A percentile compares a stretch with the other conserved stretches of the same genome.
Evolutionary conservation across 768 basidiomycete genomes (phyloP).

Genomic region (Filobasidium wieringae): DNA sequence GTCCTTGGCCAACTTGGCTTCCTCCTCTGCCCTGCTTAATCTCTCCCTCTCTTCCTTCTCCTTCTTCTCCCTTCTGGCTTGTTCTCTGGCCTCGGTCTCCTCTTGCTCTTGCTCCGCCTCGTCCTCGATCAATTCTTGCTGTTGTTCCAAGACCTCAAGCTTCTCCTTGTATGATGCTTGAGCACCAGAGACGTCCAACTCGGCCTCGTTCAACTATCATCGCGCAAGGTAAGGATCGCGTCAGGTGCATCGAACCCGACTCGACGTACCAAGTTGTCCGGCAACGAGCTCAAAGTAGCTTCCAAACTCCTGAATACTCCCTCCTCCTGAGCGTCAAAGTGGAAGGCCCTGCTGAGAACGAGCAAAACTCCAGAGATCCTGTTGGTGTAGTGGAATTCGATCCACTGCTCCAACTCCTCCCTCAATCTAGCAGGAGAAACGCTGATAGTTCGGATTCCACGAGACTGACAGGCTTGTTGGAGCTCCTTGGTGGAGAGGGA

Average conservation of each 20-base stretch:
- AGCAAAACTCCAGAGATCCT: conserved; percentile 86
- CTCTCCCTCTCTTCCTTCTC: conserved; percentile 71
- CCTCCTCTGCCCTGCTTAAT: conserved; percentile 47
- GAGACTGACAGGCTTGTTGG: conserved; percentile 81
- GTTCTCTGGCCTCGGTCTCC: conserved; percentile 35
- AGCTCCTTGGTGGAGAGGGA: conserved; percentile 82
- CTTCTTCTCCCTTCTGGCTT: conserved; percentile 75
- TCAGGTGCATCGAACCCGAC: not conserved
- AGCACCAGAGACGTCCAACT: conserved; percentile 87
- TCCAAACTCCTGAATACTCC: conserved; percentile 73
- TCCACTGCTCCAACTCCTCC: conserved; percentile 86
- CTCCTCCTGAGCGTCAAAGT: conserved; percentile 79
- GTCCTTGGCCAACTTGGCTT: conserved; percentile 64
- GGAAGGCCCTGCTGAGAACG: conserved; percentile 86
- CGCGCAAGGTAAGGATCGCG: not conserved
- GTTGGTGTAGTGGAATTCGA: conserved; percentile 77
- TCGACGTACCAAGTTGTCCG: conserved; percentile 73
- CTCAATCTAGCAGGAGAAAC: conserved; percentile 77
- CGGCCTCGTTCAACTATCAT: conserved; percentile 81
- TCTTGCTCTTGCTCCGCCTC: conserved; percentile 91
- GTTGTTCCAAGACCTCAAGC: conserved; percentile 91
- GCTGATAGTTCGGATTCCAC: conserved; percentile 80
- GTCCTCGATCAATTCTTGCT: conserved; percentile 98
- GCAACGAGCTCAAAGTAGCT: conserved; percentile 77
- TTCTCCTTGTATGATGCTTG: conserved; percentile 90